phyloP scores from a whole-genome alignment of 106 monocot species.

The Iris macrosiphon region DNA sequence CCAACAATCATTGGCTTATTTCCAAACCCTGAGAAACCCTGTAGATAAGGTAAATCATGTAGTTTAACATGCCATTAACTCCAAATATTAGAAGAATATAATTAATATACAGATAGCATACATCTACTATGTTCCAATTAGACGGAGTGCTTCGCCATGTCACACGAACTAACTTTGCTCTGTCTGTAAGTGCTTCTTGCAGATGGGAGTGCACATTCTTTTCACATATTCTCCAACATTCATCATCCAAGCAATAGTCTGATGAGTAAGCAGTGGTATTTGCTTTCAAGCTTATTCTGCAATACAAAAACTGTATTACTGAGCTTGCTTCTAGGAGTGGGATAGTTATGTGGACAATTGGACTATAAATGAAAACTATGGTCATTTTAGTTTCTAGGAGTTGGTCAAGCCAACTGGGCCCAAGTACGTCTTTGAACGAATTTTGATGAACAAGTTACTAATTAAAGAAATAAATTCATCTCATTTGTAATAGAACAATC shows the following conservation, averaged over 20 bases:
- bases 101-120: constrained; percentile 18
- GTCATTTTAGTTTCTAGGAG: too few species aligned
- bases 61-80: too few species aligned
- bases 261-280: constrained; percentile 21
- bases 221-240: constrained; percentile 61
- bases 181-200: constrained; percentile 60
- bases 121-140: constrained; percentile 73
- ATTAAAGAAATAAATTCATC: too few species aligned
- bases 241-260: constrained; percentile 75
- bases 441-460: too few species aligned
- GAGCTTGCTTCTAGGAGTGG: neutral
- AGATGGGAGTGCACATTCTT: constrained; percentile 49
- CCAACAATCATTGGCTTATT: constrained; percentile 70
- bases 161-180: constrained; percentile 67
- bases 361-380: too few species aligned
- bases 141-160: constrained; percentile 59
- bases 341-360: too few species aligned
- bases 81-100: neutral
- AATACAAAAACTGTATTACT: neutral
- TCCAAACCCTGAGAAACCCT: constrained; percentile 77
- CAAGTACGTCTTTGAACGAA: too few species aligned
- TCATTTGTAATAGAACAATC: too few species aligned
- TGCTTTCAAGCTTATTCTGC: constrained; percentile 76
- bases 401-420: too few species aligned
- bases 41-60: constrained; percentile 7